A percentile compares a stretch with the other conserved stretches of the same genome.
phyloP scores from a whole-genome alignment of 495 filamentous ascomycete species.

The Trichoderma reesei region DNA sequence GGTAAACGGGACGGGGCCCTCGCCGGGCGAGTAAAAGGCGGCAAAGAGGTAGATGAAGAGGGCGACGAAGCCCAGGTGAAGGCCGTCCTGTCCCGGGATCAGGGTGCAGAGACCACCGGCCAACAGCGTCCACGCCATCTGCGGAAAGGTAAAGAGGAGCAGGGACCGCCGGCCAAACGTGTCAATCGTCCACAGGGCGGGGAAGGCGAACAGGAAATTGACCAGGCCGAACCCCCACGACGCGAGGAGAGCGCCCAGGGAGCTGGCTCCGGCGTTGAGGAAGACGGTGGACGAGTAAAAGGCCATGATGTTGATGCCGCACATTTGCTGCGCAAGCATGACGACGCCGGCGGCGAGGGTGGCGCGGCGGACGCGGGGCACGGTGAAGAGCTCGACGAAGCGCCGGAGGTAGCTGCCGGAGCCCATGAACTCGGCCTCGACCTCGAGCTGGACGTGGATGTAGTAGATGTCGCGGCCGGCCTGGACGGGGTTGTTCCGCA shows the following conservation, averaged over 20 bases:
- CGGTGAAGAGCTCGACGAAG: slow-evolving; percentile 36
- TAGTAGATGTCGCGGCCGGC: slow-evolving; percentile 71
- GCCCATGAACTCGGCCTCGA: slow-evolving; percentile 27
- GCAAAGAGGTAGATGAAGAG: slow-evolving; percentile 64
- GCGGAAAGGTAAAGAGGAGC: slow-evolving; percentile 74
- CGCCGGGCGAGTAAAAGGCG: slow-evolving; percentile 68
- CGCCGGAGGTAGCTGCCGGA: slow-evolving; percentile 35
- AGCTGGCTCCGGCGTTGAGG: slow-evolving; percentile 46
- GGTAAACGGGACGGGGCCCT: slow-evolving; percentile 75
- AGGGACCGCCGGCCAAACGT: slow-evolving; percentile 69
- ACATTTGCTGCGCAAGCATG: slow-evolving; percentile 60
- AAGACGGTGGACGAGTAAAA: slow-evolving; percentile 79
- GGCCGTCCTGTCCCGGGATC: slow-evolving; percentile 40
- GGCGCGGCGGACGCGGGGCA: slow-evolving; percentile 46
- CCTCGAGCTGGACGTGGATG: slow-evolving; percentile 49
- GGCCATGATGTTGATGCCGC: slow-evolving; percentile 66
- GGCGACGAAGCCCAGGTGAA: slow-evolving; percentile 54
- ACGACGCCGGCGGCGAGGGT: slow-evolving; percentile 52
- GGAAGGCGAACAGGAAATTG: slow-evolving; percentile 78
- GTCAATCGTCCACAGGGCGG: slow-evolving; percentile 78
- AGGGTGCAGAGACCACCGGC: slow-evolving; percentile 62
- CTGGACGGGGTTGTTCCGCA: slow-evolving; percentile 57
- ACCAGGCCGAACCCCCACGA: slow-evolving; percentile 73
- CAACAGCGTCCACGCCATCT: slow-evolving; percentile 73
- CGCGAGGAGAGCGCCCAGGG: slow-evolving; percentile 53